phyloP scores from a whole-genome alignment of 1,284 basidiomycete genomes.

The Cutaneotrichosporon curvatum region DNA sequence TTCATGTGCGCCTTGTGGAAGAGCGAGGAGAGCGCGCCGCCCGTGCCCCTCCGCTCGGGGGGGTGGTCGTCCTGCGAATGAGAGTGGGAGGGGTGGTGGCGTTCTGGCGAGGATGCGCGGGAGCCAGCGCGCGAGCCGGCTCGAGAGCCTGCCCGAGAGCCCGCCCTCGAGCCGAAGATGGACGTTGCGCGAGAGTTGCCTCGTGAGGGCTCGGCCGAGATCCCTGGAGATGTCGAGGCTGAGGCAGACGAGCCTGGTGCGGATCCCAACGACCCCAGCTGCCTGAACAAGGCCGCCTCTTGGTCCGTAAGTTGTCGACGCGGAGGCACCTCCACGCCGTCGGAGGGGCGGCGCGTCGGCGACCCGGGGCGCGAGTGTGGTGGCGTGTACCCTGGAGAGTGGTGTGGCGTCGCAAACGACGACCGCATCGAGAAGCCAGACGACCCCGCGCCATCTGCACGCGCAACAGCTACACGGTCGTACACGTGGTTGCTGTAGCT shows the following conservation, averaged over 20 bases:
- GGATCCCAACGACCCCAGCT: conserved; percentile 47
- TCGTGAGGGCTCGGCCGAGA: background rate
- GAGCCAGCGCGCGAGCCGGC: conserved; percentile 42
- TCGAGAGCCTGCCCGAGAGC: conserved; percentile 9
- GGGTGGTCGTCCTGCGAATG: background rate
- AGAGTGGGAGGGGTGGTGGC: conserved; percentile 10
- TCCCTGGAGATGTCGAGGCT: conserved; percentile 1
- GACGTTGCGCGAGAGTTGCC: background rate
- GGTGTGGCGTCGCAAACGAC: conserved; percentile 7
- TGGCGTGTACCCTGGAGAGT: conserved; percentile 27
- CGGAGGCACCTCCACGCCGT: conserved; percentile 30
- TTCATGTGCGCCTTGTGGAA: conserved; percentile 21
- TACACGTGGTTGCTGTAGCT: conserved; percentile 80
- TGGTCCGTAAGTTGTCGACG: conserved; percentile 56
- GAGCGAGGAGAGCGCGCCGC: conserved; percentile 11
- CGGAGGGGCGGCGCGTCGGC: conserved; percentile 15
- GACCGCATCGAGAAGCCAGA: conserved; percentile 17
- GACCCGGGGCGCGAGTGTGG: conserved; percentile 36
- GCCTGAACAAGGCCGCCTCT: conserved; percentile 70
- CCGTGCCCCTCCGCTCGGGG: conserved; percentile 1
- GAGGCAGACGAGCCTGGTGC: conserved; percentile 11
- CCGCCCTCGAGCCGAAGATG: conserved; percentile 11
- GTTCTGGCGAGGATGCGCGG: conserved; percentile 46
- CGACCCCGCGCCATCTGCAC: conserved; percentile 37
- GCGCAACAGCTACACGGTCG: conserved; percentile 74